A percentile compares a stretch with the other conserved stretches of the same genome.
Conservation (phyloP, 371 early-diverging fungal genomes). For the Lichtheimia ramosa region DNA sequence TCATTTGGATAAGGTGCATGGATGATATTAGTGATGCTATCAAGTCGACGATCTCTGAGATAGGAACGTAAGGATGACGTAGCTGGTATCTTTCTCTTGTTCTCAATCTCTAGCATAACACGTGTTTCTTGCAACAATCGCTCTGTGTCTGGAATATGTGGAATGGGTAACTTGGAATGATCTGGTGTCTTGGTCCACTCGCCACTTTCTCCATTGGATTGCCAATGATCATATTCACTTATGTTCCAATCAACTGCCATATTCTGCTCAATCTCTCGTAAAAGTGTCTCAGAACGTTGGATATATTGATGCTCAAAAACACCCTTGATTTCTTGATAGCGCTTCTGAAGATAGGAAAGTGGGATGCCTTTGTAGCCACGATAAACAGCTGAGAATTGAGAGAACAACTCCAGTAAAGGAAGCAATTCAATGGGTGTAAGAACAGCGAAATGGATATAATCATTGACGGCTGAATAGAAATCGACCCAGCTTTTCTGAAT, state of each 20-base stretch:
- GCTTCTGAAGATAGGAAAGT: not conserved
- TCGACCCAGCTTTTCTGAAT: not conserved
- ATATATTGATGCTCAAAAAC: not conserved
- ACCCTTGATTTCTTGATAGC: not conserved
- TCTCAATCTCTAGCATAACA: not conserved
- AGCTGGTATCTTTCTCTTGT: not conserved
- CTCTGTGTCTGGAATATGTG: not conserved
- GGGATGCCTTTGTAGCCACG: slow-evolving; percentile 13
- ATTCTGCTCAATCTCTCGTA: not conserved
- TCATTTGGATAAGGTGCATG: slow-evolving; percentile 12
- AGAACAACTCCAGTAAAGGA: slow-evolving; percentile 9
- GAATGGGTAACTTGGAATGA: not conserved
- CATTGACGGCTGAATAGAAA: not conserved
- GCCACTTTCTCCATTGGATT: not conserved
- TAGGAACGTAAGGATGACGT: too few species aligned
- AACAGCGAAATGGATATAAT: slow-evolving; percentile 10
- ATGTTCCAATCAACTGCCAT: not conserved
- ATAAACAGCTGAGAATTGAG: not conserved
- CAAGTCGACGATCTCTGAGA: slow-evolving; percentile 3
- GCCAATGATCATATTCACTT: too few species aligned
- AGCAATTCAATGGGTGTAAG: slow-evolving; percentile 15
- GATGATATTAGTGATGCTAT: not conserved
- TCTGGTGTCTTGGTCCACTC: not conserved
- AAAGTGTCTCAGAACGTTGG: not conserved
- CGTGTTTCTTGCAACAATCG: not conserved